Base-by-base conservation (phyloP, 208 protist species). In the Leishmania guyanensis region DNA sequence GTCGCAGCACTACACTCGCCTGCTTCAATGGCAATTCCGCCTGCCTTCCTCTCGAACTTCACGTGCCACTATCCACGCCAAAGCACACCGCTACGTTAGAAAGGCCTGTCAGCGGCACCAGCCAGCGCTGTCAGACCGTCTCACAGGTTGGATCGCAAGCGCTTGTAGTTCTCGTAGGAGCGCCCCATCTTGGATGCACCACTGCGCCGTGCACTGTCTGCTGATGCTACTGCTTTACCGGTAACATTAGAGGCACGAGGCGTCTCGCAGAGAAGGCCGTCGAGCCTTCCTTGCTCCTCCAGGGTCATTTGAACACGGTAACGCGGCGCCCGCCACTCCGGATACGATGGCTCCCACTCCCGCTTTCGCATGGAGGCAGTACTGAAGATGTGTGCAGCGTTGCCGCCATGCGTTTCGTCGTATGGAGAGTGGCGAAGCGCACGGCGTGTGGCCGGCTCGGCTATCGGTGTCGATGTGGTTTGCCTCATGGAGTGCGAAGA, bases 291-390 rank as follows among this genome's bases (percentile, higher is more conserved):
- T 78, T 93, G 92, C 75, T 97, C 92, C 82, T 95, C 91, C 54
- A 97, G 78, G 36, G 88, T 88, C 88, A 97, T 89, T 46, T 93
- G 83, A n/a, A 74, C 85, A 75, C 89, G 91, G 78, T 91, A 93
- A 12, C 81, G 73, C 4, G 91, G 92, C 8, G 75, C 75, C 36
- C 83, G 80, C 78, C 85, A 91, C 58, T 86, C 82, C 6, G 91
- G 90, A n/a, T 88, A 84, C 22, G 90, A 91, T 53, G 91, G 73
- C 71, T 97, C 88, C 92, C 93, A 97, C 78, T 95, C 93, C 65
- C 84, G 84, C 76, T 89, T 90, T 3, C 91, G 88, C 48, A n/a
- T 51, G 60, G 64, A 77, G 33, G 29, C 43, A 46, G 43, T 26
- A 33, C 17, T 58, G 9, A 56, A 53, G 5, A 16, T 20, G 78